phyloP scores from a whole-genome alignment of 495 filamentous ascomycete species.

The Hypoxylon rickii region DNA sequence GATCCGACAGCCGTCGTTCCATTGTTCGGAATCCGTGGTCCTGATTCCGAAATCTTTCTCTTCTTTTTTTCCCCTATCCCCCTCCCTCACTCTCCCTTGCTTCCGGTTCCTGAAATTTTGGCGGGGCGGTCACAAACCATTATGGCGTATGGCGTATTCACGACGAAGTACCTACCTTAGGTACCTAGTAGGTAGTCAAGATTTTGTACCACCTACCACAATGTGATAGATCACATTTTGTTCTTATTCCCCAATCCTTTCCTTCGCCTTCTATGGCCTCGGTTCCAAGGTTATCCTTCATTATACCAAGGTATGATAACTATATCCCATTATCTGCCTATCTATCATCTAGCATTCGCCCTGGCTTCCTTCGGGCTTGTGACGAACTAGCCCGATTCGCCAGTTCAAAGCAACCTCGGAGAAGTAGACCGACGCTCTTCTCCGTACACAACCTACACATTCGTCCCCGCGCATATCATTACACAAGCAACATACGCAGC shows the following conservation, averaged over 20 bases:
- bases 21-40: conserved; percentile 17
- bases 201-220: conserved; percentile 19
- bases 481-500: conserved; percentile 5
- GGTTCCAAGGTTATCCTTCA: conserved; percentile 23
- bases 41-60: conserved; percentile 20
- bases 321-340: conserved; percentile 16
- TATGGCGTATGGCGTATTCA: conserved; percentile 3
- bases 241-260: neutral
- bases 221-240: conserved; percentile 31
- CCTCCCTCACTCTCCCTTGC: conserved; percentile 3
- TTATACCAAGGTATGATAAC: conserved; percentile 10
- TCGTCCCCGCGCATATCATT: neutral
- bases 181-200: conserved; percentile 8
- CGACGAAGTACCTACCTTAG: neutral
- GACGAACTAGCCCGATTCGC: conserved; percentile 28
- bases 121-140: conserved; percentile 16
- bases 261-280: neutral
- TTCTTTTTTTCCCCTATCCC: neutral
- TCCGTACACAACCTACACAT: conserved; percentile 17
- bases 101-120: conserved; percentile 33
- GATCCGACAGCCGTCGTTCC: conserved; percentile 16
- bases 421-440: conserved; percentile 26
- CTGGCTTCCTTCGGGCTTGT: conserved; percentile 3
- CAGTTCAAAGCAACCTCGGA: conserved; percentile 20
- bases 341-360: conserved; percentile 7